Percentiles rank a stretch among this genome's conserved stretches.
phyloP scores from a whole-genome alignment of 768 basidiomycete species.

The Tulasnella sp. region DNA sequence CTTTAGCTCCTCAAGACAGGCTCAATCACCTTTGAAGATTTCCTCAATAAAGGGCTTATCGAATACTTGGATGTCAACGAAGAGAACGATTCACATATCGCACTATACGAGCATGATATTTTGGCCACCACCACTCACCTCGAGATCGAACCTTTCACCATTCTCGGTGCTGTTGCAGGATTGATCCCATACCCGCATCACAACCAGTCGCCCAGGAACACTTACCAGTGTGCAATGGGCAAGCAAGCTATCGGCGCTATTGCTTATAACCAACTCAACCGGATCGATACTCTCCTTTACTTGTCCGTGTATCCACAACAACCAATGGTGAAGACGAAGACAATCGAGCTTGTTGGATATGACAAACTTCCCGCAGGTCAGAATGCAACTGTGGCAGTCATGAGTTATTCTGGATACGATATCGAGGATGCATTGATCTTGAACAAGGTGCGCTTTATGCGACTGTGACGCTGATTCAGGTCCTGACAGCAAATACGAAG shows the following conservation, averaged over 20 bases:
- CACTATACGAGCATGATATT: slow-evolving; percentile 85
- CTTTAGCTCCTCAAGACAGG: slow-evolving; percentile 69
- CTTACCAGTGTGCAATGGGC: slow-evolving; percentile 99
- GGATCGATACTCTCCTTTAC: slow-evolving; percentile 97
- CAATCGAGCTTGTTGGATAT: slow-evolving; percentile 93
- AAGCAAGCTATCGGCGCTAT: slow-evolving; percentile 99
- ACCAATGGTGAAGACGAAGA: slow-evolving; percentile 99
- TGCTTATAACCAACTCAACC: slow-evolving; percentile 92
- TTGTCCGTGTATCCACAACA: slow-evolving; percentile 96
- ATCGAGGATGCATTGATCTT: slow-evolving; percentile 97
- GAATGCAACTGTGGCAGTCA: slow-evolving; percentile 96
- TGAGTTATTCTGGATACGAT: slow-evolving; percentile 99
- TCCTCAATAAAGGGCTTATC: slow-evolving; percentile 81
- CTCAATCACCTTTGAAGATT: slow-evolving; percentile 80
- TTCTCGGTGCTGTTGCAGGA: slow-evolving; percentile 94
- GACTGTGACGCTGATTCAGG: background rate
- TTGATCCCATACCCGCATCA: slow-evolving; percentile 99
- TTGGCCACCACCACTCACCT: slow-evolving; percentile 79
- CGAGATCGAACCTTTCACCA: slow-evolving; percentile 96
- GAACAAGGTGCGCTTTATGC: slow-evolving; percentile 53
- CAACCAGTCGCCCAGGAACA: slow-evolving; percentile 98
- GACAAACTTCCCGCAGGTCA: slow-evolving; percentile 95
- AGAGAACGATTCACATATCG: slow-evolving; percentile 95
- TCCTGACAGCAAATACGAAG: slow-evolving; percentile 30
- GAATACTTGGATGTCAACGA: slow-evolving; percentile 99